phyloP scores from a whole-genome alignment of 1,284 basidiomycete species.

The Apiotrichum sp. region DNA sequence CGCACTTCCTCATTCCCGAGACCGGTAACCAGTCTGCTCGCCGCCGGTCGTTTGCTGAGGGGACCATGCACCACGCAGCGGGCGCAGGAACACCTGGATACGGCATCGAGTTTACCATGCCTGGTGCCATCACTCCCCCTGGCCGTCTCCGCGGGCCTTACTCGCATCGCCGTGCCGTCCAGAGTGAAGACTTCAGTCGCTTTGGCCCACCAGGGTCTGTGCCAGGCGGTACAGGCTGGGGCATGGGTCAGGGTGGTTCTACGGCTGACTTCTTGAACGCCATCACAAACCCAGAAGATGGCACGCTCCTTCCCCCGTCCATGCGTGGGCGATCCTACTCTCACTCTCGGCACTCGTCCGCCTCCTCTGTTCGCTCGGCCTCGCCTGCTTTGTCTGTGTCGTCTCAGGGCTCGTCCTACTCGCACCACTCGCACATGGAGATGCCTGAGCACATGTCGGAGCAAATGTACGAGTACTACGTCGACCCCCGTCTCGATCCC shows the following conservation, averaged over 20 bases:
- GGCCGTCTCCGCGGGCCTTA: conserved; percentile 22
- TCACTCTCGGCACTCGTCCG: conserved; percentile 39
- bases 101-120: conserved; percentile 33
- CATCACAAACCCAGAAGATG: conserved; percentile 40
- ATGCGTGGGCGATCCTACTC: conserved; percentile 30
- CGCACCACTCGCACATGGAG: conserved; percentile 34
- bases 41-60: conserved; percentile 32
- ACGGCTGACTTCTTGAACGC: conserved; percentile 44
- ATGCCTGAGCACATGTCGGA: conserved; percentile 36
- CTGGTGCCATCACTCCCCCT: conserved; percentile 16
- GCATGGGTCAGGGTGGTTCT: conserved; percentile 37
- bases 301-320: conserved; percentile 38
- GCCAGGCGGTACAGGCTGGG: conserved; percentile 33
- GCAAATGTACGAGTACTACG: not conserved
- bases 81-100: conserved; percentile 44
- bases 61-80: conserved; percentile 33
- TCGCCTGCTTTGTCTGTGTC: conserved; percentile 41
- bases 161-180: conserved; percentile 32
- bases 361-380: conserved; percentile 34
- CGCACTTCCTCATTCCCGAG: not conserved
- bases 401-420: conserved; percentile 39
- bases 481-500: not conserved
- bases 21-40: not conserved
- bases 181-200: conserved; percentile 42
- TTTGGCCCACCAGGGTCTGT: too few species aligned